Evolutionary conservation across 106 monocot genomes (phyloP).

Genomic region (Allium fistulosum): DNA sequence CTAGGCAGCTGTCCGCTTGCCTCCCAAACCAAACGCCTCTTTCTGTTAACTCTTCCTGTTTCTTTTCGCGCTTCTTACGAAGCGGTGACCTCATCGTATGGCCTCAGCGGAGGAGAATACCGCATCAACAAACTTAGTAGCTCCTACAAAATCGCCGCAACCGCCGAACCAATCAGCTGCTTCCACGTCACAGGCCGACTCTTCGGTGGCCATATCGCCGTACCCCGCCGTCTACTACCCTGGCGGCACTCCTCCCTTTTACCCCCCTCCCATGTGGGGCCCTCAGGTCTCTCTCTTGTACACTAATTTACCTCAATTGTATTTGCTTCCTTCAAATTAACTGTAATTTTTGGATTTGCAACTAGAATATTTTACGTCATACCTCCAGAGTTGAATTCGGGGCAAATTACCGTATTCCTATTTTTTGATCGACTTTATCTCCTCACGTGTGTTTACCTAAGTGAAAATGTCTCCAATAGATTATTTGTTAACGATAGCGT

Average conservation of each 20-base stretch:
- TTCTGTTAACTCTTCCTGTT: no score
- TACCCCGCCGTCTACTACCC: not conserved
- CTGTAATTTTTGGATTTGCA: no score
- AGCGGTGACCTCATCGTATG: constrained; percentile 4
- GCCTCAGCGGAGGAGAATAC: constrained; percentile 12
- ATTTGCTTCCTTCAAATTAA: not conserved
- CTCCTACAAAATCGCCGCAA: not conserved
- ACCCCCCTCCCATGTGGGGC: constrained; percentile 12
- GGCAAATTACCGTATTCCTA: no score
- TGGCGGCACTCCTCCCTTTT: constrained; percentile 9
- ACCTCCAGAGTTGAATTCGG: no score
- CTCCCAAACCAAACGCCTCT: no score
- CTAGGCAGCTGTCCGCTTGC: no score
- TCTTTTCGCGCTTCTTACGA: no score
- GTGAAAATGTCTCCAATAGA: not conserved
- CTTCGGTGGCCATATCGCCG: not conserved
- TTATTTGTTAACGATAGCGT: no score
- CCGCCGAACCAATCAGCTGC: not conserved
- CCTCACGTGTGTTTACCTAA: not conserved
- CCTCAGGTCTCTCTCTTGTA: constrained; percentile 2
- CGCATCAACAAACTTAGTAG: not conserved
- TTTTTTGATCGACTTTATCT: not conserved
- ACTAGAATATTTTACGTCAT: no score
- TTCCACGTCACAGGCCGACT: not conserved
- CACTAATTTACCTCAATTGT: not conserved